Evolutionary conservation across 139 green algal genomes (phyloP).

Genomic region (Monoraphidium neglectum): DNA sequence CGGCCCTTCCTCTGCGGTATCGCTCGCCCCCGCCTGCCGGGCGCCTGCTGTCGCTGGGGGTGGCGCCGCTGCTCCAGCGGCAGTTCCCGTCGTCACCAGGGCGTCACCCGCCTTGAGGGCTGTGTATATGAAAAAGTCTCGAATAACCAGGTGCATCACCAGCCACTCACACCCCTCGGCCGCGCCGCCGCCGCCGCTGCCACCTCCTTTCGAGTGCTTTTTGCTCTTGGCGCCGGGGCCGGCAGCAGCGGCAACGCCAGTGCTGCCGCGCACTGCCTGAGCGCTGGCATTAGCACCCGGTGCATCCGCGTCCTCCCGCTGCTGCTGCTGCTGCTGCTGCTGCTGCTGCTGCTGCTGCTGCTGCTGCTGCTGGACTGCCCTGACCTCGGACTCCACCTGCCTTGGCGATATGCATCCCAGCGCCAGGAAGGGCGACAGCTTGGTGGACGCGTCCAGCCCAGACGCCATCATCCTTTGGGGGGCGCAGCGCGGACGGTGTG

Average conservation of each 20-base stretch:
- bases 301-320: conserved; percentile 3
- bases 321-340: conserved; percentile 2
- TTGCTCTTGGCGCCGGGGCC: no score
- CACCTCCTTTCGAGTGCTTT: no score
- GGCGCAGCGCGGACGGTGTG: background rate
- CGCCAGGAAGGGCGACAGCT: conserved; percentile 72
- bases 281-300: background rate
- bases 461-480: conserved; percentile 43
- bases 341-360: conserved; percentile 7
- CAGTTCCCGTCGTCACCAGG: no score
- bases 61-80: background rate
- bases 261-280: no score
- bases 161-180: conserved; percentile 30
- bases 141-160: conserved; percentile 55
- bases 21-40: no score
- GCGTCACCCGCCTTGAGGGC: conserved; percentile 51
- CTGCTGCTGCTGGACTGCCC: background rate
- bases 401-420: conserved; percentile 74
- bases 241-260: conserved; percentile 7
- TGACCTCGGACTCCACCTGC: conserved; percentile 38
- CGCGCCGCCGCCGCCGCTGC: no score
- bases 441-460: conserved; percentile 67
- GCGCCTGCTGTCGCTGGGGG: no score
- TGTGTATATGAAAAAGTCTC: conserved; percentile 73
- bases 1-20: no score